Percentiles rank a stretch among this genome's conserved stretches.
These are phyloP conservation scores for Backusella westeae DNA, from an alignment of 192 early-diverging fungal genomes.

Conservation along the genomic window DNA sequence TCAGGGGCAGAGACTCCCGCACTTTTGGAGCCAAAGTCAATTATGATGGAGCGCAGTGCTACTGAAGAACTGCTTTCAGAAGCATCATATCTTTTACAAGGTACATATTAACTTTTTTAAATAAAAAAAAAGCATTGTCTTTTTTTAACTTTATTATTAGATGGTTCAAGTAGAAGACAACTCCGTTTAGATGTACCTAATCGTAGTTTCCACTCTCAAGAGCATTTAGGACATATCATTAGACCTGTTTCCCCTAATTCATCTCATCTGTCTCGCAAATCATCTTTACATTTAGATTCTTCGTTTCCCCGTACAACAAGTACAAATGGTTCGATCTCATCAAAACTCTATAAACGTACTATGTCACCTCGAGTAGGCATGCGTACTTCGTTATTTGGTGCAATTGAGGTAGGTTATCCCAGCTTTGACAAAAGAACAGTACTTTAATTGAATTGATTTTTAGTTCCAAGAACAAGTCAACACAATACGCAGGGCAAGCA, in stretches of 20 bases:
- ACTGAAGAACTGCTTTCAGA: slow-evolving; percentile 15
- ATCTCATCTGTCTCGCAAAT: background rate
- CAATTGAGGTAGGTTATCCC: slow-evolving; percentile 36
- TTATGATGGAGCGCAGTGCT: background rate
- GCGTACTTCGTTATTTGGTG: slow-evolving; percentile 49
- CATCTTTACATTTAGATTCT: slow-evolving; percentile 21
- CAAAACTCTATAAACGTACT: slow-evolving; percentile 16
- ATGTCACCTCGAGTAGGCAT: slow-evolving; percentile 38
- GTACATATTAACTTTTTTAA: background rate
- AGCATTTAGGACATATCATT: slow-evolving; percentile 33
- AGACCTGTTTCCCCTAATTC: slow-evolving; percentile 27
- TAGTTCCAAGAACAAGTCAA: slow-evolving; percentile 20
- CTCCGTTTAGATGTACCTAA: slow-evolving; percentile 16
- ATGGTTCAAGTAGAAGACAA: background rate
- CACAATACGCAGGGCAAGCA: slow-evolving; percentile 8
- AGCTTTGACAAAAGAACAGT: background rate
- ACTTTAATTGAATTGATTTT: background rate
- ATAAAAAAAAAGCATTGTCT: background rate
- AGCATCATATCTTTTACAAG: slow-evolving; percentile 17
- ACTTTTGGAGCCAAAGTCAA: slow-evolving; percentile 5
- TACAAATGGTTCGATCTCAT: slow-evolving; percentile 20
- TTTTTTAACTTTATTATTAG: slow-evolving; percentile 11
- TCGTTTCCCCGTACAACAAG: slow-evolving; percentile 10
- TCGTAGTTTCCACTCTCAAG: slow-evolving; percentile 16
- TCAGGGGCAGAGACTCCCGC: slow-evolving; percentile 1